A percentile compares a stretch with the other conserved stretches of the same genome.
phyloP scores from a whole-genome alignment of 495 filamentous ascomycete species.

The Astrocystis sublimbata region DNA sequence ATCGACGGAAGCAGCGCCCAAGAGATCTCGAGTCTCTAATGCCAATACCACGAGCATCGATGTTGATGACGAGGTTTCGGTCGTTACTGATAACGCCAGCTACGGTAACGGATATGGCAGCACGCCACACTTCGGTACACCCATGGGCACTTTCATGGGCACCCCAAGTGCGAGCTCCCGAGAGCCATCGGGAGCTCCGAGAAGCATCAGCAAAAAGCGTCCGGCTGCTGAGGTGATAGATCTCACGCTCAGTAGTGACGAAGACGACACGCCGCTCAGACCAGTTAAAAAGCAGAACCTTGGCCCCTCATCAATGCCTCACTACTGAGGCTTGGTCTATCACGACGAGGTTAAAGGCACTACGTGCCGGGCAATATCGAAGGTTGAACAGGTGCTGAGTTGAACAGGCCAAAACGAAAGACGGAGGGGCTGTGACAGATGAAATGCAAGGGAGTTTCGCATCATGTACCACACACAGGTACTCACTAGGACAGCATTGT shows the following conservation, averaged over 20 bases:
- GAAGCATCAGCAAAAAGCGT: conserved; percentile 11
- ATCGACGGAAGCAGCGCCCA: conserved; percentile 28
- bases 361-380: background rate
- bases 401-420: background rate
- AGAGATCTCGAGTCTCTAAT: conserved; percentile 30
- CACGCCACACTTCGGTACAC: conserved; percentile 7
- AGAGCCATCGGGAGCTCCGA: conserved; percentile 17
- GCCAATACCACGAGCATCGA: conserved; percentile 47
- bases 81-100: conserved; percentile 35
- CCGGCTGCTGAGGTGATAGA: conserved; percentile 19
- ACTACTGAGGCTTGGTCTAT: too few relatives aligned
- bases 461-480: conserved; percentile 9
- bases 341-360: too few relatives aligned
- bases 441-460: background rate
- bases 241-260: conserved; percentile 29
- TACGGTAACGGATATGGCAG: conserved; percentile 15
- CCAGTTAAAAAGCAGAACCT: conserved; percentile 11
- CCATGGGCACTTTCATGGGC: background rate
- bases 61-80: conserved; percentile 68
- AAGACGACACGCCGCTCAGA: conserved; percentile 18
- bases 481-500: background rate
- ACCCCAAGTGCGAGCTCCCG: conserved; percentile 5
- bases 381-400: background rate
- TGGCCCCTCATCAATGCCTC: background rate
- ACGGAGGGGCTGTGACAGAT: background rate